A percentile compares a stretch with the other conserved stretches of the same genome.
Evolutionary conservation across 2,329 filamentous ascomycete species (phyloP).

Genomic region (Hypoxylon sp.): DNA sequence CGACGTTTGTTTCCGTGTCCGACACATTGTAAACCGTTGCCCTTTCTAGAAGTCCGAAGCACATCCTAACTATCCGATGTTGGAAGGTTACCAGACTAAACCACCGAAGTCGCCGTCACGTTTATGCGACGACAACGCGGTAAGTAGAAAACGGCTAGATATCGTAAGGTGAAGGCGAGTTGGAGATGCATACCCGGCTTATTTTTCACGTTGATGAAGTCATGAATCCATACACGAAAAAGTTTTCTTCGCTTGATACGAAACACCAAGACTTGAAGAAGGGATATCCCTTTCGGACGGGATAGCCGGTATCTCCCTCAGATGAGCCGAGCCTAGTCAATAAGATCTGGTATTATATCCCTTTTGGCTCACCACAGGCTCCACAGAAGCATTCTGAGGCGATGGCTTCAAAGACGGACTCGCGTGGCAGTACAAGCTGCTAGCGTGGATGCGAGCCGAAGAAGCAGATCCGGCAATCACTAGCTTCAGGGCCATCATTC

Average conservation of each 20-base stretch:
- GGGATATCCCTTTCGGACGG: too few species aligned
- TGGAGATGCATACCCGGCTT: slow-evolving; percentile 3
- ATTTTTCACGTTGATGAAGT: not conserved
- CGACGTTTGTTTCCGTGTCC: slow-evolving; percentile 24
- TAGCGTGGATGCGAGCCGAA: slow-evolving; percentile 69
- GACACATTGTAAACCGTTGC: slow-evolving; percentile 21
- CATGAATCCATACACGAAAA: not conserved
- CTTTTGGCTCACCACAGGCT: slow-evolving; percentile 64
- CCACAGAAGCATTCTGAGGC: slow-evolving; percentile 77
- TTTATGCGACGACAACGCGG: not conserved
- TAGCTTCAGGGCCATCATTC: slow-evolving; percentile 59
- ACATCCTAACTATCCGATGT: not conserved
- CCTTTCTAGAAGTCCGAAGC: slow-evolving; percentile 15
- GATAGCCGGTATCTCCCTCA: too few species aligned
- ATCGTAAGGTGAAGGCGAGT: not conserved
- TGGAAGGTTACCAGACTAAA: not conserved
- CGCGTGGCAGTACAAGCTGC: slow-evolving; percentile 60
- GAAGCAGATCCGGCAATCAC: slow-evolving; percentile 73
- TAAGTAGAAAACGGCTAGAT: slow-evolving; percentile 4
- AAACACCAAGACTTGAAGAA: slow-evolving; percentile 1
- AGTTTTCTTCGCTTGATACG: not conserved
- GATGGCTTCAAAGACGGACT: slow-evolving; percentile 71
- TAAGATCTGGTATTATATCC: slow-evolving; percentile 8
- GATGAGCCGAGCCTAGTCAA: not conserved
- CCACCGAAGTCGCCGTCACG: not conserved